Conservation (phyloP, 2,329 filamentous ascomycete genomes). For the Fusarium buharicum region DNA sequence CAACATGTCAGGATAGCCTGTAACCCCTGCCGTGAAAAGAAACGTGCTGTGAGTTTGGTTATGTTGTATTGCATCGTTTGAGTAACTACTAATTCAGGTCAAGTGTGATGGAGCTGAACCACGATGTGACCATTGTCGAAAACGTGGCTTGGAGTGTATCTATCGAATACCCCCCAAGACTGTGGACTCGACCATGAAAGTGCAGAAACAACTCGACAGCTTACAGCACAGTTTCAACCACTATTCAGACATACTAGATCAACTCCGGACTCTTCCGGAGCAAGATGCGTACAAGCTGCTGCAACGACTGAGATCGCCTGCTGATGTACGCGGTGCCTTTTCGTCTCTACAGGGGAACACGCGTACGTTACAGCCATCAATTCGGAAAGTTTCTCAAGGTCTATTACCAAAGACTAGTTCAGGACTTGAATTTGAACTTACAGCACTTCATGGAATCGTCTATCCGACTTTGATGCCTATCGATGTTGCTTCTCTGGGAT, state of each 20-base stretch:
- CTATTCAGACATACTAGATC: conserved; percentile 3
- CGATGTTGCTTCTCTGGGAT: not conserved
- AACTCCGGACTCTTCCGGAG: not conserved
- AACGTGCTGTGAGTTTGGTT: conserved; percentile 9
- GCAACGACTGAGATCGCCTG: not conserved
- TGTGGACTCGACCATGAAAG: conserved; percentile 9
- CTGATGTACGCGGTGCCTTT: not conserved
- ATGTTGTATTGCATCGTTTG: not conserved
- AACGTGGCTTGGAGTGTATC: not conserved
- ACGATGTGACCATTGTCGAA: conserved; percentile 15
- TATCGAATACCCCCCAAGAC: conserved; percentile 15
- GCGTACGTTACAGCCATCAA: not conserved
- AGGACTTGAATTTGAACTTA: conserved; percentile 9
- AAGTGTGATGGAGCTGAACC: conserved; percentile 14
- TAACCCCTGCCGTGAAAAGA: conserved; percentile 17
- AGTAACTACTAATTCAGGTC: not conserved
- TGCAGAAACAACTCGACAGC: conserved; percentile 12
- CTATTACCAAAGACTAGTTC: conserved; percentile 4
- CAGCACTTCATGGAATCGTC: not conserved
- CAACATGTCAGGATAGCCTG: conserved; percentile 22
- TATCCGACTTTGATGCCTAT: conserved; percentile 11
- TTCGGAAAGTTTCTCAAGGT: conserved; percentile 3
- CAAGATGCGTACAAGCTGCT: conserved; percentile 5
- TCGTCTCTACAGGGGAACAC: not conserved
- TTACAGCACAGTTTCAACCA: conserved; percentile 7